Conservation (phyloP, 108 stramenopile species). For the Skeletonema costatum region DNA sequence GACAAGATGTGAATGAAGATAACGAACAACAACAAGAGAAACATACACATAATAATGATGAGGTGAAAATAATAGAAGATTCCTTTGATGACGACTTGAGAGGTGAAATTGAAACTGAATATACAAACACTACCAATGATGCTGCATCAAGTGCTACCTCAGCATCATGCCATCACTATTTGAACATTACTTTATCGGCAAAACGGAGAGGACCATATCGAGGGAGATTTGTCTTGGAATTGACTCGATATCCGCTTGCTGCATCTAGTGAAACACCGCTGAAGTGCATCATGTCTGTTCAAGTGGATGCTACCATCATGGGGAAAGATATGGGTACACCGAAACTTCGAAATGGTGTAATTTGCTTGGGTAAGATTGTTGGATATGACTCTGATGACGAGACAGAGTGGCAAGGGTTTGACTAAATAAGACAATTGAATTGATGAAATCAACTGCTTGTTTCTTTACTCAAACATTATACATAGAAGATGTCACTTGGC, state of each 20-base stretch:
- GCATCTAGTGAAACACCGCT: not conserved
- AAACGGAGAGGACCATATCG: constrained; percentile 35
- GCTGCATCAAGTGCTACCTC: not conserved
- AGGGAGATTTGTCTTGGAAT: constrained; percentile 29
- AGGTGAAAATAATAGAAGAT: constrained; percentile 17
- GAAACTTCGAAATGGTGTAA: constrained; percentile 31
- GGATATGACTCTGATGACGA: constrained; percentile 46
- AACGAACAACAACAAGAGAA: not conserved
- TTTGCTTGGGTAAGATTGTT: constrained; percentile 34
- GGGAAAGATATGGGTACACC: constrained; percentile 46
- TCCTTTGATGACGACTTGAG: constrained; percentile 29
- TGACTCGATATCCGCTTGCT: not conserved
- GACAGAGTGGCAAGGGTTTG: constrained; percentile 47
- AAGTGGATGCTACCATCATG: constrained; percentile 42
- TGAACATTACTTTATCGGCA: constrained; percentile 14
- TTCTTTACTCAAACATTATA: too few species aligned
- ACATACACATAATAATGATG: not conserved
- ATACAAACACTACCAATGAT: not conserved
- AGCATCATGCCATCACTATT: constrained; percentile 1
- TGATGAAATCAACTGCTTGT: too few species aligned
- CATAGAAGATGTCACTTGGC: too few species aligned
- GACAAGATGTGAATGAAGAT: not conserved
- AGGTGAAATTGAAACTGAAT: constrained; percentile 10
- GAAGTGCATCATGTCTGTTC: constrained; percentile 15
- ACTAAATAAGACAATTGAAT: not conserved